Conservation (phyloP, 2,329 filamentous ascomycete species). For the Scedosporium apiospermum region DNA sequence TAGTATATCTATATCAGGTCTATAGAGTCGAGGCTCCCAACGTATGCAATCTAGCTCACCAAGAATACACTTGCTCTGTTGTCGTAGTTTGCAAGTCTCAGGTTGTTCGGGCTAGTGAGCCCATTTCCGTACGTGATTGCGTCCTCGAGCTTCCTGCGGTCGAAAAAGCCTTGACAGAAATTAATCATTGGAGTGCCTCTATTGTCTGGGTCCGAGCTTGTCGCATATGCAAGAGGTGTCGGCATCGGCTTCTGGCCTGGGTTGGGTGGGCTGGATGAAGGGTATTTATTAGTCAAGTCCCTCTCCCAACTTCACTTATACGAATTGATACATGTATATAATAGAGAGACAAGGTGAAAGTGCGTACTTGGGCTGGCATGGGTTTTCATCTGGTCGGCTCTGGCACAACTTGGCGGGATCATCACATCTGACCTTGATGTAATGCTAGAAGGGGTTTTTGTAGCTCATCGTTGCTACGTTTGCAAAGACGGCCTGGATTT, state of each 20-base stretch:
- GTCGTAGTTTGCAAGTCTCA: background rate
- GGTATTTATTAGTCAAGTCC: background rate
- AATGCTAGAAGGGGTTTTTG: background rate
- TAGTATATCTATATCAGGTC: background rate
- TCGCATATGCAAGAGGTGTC: background rate
- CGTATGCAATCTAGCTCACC: background rate
- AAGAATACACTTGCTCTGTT: background rate
- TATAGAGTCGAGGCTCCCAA: background rate
- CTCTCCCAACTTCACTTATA: background rate
- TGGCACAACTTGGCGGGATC: background rate
- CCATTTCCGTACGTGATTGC: background rate
- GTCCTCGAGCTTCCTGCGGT: background rate
- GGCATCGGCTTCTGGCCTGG: background rate
- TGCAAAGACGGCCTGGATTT: background rate
- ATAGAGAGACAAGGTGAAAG: background rate
- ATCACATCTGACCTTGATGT: background rate
- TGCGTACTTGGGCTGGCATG: background rate
- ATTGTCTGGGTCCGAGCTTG: background rate
- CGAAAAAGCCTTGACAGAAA: background rate
- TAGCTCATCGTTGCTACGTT: background rate
- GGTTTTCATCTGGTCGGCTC: background rate
- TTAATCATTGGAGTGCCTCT: background rate
- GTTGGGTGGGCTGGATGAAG: background rate
- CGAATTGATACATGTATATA: background rate
- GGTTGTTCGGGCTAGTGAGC: background rate